Percentiles rank a stretch among this genome's conserved stretches.
These are phyloP conservation scores for Rhytidhysteron rufulum DNA, from an alignment of 2,329 filamentous ascomycete genomes.

Conservation along the genomic window DNA sequence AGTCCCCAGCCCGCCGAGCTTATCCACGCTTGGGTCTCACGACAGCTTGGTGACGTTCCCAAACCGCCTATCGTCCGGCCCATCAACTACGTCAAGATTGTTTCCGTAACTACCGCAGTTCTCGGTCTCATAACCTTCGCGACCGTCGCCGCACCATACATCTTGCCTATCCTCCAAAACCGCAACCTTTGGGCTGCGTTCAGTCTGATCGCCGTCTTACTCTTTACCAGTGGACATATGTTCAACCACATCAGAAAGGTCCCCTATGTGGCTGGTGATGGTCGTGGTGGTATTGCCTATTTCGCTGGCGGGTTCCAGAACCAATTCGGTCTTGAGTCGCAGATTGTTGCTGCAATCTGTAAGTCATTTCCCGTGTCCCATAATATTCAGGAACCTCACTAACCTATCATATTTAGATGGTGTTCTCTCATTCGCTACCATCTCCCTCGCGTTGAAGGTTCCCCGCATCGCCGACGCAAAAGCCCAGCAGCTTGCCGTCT, in stretches of 20 bases:
- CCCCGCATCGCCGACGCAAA: constrained; percentile 78
- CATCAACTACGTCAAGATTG: constrained; percentile 78
- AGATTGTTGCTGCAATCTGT: constrained; percentile 93
- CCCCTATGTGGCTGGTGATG: constrained; percentile 84
- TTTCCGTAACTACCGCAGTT: constrained; percentile 62
- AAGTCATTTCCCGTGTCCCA: constrained; percentile 44
- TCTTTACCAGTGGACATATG: constrained; percentile 98
- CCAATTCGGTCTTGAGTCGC: constrained; percentile 91
- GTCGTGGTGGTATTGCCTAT: constrained; percentile 80
- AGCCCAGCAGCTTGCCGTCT: constrained; percentile 74
- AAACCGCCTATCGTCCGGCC: constrained; percentile 78
- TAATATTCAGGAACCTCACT: constrained; percentile 6
- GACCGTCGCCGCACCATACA: constrained; percentile 70
- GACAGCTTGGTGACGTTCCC: constrained; percentile 69
- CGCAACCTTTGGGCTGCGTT: constrained; percentile 91
- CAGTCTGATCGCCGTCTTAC: constrained; percentile 80
- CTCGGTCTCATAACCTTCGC: constrained; percentile 67
- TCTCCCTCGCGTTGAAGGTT: constrained; percentile 86
- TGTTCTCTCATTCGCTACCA: constrained; percentile 81
- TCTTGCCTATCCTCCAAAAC: constrained; percentile 79
- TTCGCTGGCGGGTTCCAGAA: constrained; percentile 90
- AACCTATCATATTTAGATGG: constrained; percentile 53
- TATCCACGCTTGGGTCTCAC: constrained; percentile 72
- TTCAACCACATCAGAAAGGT: constrained; percentile 98
- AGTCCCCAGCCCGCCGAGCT: constrained; percentile 74